phyloP scores from a whole-genome alignment of 208 protist species.

The Strigomonas galati region DNA sequence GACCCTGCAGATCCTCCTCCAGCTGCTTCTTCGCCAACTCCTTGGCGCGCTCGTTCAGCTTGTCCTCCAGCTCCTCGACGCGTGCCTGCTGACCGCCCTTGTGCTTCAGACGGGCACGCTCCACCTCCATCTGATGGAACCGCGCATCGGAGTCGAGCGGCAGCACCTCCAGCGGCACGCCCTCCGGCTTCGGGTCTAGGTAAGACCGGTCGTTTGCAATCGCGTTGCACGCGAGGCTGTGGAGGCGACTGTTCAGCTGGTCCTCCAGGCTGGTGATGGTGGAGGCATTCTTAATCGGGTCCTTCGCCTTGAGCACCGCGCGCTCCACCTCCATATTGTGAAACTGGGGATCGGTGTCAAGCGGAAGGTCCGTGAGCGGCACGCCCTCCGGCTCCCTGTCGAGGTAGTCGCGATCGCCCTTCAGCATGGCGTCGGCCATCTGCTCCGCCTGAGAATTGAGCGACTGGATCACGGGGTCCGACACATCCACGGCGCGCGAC shows the following conservation, averaged over 20 bases:
- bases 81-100: constrained; percentile 31
- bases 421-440: constrained; percentile 43
- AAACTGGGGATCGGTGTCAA: constrained; percentile 64
- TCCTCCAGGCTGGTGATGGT: constrained; percentile 57
- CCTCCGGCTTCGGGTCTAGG: constrained; percentile 49
- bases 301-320: constrained; percentile 42
- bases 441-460: constrained; percentile 46
- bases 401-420: constrained; percentile 66
- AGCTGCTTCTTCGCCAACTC: constrained; percentile 63
- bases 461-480: constrained; percentile 21
- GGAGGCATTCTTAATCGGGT: constrained; percentile 32
- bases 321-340: constrained; percentile 61
- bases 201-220: constrained; percentile 53
- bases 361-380: constrained; percentile 36
- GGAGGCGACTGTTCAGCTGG: constrained; percentile 54
- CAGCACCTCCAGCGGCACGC: constrained; percentile 46
- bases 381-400: constrained; percentile 65
- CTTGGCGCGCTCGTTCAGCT: constrained; percentile 55
- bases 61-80: constrained; percentile 48
- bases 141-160: constrained; percentile 52
- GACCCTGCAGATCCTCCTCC: constrained; percentile 51
- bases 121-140: constrained; percentile 75
- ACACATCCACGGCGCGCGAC: constrained; percentile 14
- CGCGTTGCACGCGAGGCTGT: constrained; percentile 34
- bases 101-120: constrained; percentile 55